Percentiles rank a stretch among this genome's conserved stretches.
These are phyloP conservation scores for Diaporthe destruens DNA, from an alignment of 2,329 filamentous ascomycete species.

Conservation along the genomic window DNA sequence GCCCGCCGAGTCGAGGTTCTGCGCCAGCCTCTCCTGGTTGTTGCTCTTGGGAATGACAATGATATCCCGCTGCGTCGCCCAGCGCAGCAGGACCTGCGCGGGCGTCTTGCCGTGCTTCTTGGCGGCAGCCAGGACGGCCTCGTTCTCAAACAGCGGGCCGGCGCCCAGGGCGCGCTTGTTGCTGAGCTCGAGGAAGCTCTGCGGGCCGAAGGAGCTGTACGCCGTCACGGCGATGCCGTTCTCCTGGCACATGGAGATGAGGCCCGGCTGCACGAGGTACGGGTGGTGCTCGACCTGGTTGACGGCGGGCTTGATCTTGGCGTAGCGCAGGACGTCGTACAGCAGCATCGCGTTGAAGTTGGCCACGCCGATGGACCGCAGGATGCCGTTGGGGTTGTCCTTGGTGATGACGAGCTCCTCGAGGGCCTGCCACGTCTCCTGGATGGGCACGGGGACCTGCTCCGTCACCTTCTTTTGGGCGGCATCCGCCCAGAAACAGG, in stretches of 20 bases:
- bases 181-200: conserved; percentile 82
- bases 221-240: conserved; percentile 82
- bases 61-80: conserved; percentile 87
- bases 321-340: conserved; percentile 84
- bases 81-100: conserved; percentile 86
- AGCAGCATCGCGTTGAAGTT: conserved; percentile 86
- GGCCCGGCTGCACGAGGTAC: conserved; percentile 81
- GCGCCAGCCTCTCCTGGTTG: conserved; percentile 63
- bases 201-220: conserved; percentile 86
- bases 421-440: conserved; percentile 87
- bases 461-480: conserved; percentile 72
- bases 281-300: conserved; percentile 94
- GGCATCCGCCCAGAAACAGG: conserved; percentile 78
- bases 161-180: conserved; percentile 75
- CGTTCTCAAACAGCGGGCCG: conserved; percentile 78
- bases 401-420: conserved; percentile 75
- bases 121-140: conserved; percentile 73
- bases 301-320: conserved; percentile 78
- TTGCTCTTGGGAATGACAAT: conserved; percentile 86
- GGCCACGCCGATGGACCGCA: conserved; percentile 81
- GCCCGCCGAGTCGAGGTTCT: conserved; percentile 75
- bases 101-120: conserved; percentile 78
- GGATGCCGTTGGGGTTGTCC: conserved; percentile 61
- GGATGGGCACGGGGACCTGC: conserved; percentile 76
- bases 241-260: conserved; percentile 76